A percentile compares a stretch with the other conserved stretches of the same genome.
Evolutionary conservation across 345 rosid species (phyloP).

Genomic region (Boechera retrofracta): DNA sequence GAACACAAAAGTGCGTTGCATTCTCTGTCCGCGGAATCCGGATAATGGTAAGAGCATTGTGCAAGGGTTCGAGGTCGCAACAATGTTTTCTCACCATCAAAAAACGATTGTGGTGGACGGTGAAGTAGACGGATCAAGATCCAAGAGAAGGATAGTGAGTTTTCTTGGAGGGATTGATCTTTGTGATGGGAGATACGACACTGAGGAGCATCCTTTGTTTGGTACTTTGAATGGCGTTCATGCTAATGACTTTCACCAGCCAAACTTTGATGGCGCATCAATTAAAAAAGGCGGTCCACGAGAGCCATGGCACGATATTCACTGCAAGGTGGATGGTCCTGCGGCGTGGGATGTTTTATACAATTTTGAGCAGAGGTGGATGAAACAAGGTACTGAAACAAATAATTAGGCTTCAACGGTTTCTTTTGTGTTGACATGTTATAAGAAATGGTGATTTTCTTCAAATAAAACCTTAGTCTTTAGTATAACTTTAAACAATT

Average conservation of each 20-base stretch:
- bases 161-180: constrained; percentile 93
- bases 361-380: constrained; percentile 95
- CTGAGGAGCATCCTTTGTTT: constrained; percentile 71
- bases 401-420: not conserved
- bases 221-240: constrained; percentile 59
- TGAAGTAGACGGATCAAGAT: constrained; percentile 29
- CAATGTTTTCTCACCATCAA: constrained; percentile 87
- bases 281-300: constrained; percentile 85
- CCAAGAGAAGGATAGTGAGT: constrained; percentile 65
- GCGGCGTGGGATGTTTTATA: constrained; percentile 87
- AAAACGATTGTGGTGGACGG: constrained; percentile 70
- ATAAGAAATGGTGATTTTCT: not conserved
- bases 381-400: constrained; percentile 54
- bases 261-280: constrained; percentile 65
- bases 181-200: constrained; percentile 86
- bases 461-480: too few relatives aligned
- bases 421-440: not conserved
- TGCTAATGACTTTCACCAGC: constrained; percentile 80
- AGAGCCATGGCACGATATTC: constrained; percentile 98
- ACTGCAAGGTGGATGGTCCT: constrained; percentile 86
- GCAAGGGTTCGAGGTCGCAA: constrained; percentile 53
- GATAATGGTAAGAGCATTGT: constrained; percentile 51
- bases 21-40: constrained; percentile 68
- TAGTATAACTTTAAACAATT: not conserved
- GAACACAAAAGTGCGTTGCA: constrained; percentile 63